Evolutionary conservation across 176 grass and related monocot genomes (phyloP), one percentile per base, ranked within the genome.

Genomic region (Rhynchospora pubera): DNA sequence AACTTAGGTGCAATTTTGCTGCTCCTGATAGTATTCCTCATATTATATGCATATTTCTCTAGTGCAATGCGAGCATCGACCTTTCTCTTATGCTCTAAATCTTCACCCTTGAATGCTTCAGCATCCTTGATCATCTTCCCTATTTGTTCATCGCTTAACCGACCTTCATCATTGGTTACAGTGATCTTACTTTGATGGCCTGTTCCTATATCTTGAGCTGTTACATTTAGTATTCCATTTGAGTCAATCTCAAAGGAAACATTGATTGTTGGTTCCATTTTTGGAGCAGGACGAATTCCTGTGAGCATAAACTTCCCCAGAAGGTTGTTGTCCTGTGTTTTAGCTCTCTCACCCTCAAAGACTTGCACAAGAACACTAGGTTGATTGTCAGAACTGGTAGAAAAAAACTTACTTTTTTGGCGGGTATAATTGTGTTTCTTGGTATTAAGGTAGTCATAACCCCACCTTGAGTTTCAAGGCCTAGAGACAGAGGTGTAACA

Each of bases 171-270:
- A 18, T 81, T 63, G 19, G 79, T 64, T 23, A 81, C 79, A 1
- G 44, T 81, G 43, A 81, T 81, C 32, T 80, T 60, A 48, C 60
- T 64, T 63, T 46, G 34, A 8, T 79, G 45, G 32, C n/a, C 22
- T 18, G 47, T 46, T 61, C n/a, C 6, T 63, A 11, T 68, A 43
- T 85, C 63, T 19, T 5, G 79, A 0, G 83, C 68, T 0, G 16
- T 76, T 16, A 89, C 87, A 55, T 84, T 89, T 30, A 89, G 46
- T 47, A 85, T 75, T 0, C 87, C 83, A 48, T 82, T 75, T 24
- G 67, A 67, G 22, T 89, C 87, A n/a, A 85, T 74, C 68, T 67
- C 82, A 55, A 89, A 82, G 32, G 44, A 15, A 16, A 89, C 77
- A 2, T 62, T 42, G 18, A 89, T 72, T 26, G 46, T 57, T 6